These are phyloP conservation scores for Xanthoceras sorbifolium DNA, from an alignment of 345 rosid species.

Conservation along the genomic window DNA sequence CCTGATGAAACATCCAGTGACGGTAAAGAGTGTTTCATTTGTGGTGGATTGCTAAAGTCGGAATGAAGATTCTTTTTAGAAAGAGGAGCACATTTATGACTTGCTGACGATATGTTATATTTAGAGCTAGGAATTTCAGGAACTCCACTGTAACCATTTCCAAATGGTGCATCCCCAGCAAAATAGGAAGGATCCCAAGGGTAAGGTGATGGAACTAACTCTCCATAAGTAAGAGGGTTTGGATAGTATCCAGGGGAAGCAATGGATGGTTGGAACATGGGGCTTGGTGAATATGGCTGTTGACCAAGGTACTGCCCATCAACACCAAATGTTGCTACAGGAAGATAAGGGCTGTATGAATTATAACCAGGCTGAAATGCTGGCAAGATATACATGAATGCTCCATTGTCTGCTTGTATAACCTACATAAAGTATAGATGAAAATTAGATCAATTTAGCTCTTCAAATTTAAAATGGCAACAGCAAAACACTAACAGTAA, in stretches of 20 bases:
- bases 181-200: conserved; percentile 37
- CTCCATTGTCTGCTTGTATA: conserved; percentile 54
- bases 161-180: conserved; percentile 23
- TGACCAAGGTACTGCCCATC: conserved; percentile 37
- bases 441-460: background rate
- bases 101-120: conserved; percentile 41
- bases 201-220: conserved; percentile 33
- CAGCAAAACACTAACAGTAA: background rate
- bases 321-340: conserved; percentile 32
- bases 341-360: conserved; percentile 35
- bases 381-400: conserved; percentile 46
- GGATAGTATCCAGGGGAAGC: conserved; percentile 42
- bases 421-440: conserved; percentile 28
- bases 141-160: conserved; percentile 32
- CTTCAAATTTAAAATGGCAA: background rate
- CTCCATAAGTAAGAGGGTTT: conserved; percentile 40
- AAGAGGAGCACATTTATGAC: conserved; percentile 23
- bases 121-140: conserved; percentile 37
- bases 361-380: conserved; percentile 44
- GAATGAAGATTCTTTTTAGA: conserved; percentile 9
- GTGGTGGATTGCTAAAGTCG: conserved; percentile 25
- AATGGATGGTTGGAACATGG: conserved; percentile 23
- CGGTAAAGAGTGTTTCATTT: conserved; percentile 32
- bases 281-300: conserved; percentile 35
- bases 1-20: conserved; percentile 21